Conservation (phyloP, 805 yeast species). For the Starmerella powellii region DNA sequence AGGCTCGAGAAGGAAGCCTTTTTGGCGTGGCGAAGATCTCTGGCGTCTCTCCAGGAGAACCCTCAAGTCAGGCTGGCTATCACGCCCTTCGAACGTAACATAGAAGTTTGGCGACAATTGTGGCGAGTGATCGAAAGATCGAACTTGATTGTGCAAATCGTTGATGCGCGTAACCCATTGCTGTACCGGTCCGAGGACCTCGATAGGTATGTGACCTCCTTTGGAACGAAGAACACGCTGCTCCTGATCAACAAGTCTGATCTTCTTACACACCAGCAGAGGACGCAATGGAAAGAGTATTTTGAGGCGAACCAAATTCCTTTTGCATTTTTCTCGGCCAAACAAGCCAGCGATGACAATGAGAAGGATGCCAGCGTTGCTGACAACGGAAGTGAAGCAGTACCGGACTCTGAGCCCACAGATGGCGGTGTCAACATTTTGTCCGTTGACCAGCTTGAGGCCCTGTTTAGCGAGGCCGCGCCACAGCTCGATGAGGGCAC, state of each 20-base stretch:
- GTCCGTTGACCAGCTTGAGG: constrained; percentile 74
- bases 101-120: constrained; percentile 95
- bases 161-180: constrained; percentile 91
- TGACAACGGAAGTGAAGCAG: constrained; percentile 20
- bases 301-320: constrained; percentile 57
- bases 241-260: constrained; percentile 90
- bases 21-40: constrained; percentile 83
- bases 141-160: constrained; percentile 89
- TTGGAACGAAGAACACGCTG: constrained; percentile 60
- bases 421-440: constrained; percentile 49
- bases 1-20: constrained; percentile 82
- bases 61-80: constrained; percentile 57
- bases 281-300: constrained; percentile 78
- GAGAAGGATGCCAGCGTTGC: not conserved
- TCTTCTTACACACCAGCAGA: constrained; percentile 61
- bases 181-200: constrained; percentile 80
- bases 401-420: constrained; percentile 16
- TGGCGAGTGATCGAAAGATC: constrained; percentile 97
- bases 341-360: constrained; percentile 51
- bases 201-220: constrained; percentile 68
- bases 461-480: constrained; percentile 59
- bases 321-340: constrained; percentile 88
- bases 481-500: constrained; percentile 43
- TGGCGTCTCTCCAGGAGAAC: constrained; percentile 73
- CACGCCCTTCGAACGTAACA: constrained; percentile 93